These are phyloP conservation scores for Botrytis fragariae DNA, from an alignment of 2,329 filamentous ascomycete genomes.

Conservation along the genomic window DNA sequence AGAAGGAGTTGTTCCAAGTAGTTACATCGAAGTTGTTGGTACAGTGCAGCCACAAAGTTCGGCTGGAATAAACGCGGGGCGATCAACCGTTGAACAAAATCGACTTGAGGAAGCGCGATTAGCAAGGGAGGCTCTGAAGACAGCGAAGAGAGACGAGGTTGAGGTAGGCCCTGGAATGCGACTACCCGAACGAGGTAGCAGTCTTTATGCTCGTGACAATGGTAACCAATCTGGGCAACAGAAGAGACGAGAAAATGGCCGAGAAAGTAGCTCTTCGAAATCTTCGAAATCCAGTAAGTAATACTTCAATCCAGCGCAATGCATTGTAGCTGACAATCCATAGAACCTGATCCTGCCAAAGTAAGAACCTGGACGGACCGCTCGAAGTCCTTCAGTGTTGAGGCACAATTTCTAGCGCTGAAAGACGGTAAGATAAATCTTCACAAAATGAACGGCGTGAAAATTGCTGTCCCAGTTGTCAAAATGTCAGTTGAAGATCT, in stretches of 20 bases:
- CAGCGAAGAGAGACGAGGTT: conserved; percentile 55
- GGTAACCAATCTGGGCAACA: conserved; percentile 68
- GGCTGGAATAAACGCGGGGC: conserved; percentile 56
- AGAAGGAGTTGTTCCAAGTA: conserved; percentile 94
- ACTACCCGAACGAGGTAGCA: conserved; percentile 77
- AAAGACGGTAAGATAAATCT: conserved; percentile 96
- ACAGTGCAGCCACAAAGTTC: conserved; percentile 51
- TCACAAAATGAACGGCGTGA: conserved; percentile 96
- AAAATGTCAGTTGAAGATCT: conserved; percentile 97
- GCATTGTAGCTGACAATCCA: conserved; percentile 25
- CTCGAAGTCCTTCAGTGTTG: conserved; percentile 93
- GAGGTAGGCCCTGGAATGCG: conserved; percentile 76
- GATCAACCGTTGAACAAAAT: conserved; percentile 74
- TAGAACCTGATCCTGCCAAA: conserved; percentile 80
- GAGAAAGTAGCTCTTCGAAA: conserved; percentile 54
- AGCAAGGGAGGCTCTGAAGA: conserved; percentile 74
- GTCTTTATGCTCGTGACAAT: conserved; percentile 65
- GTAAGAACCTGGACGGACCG: conserved; percentile 93
- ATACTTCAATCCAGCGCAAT: conserved; percentile 27
- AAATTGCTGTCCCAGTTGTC: conserved; percentile 90
- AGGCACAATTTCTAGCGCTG: conserved; percentile 91
- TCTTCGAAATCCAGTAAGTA: conserved; percentile 68
- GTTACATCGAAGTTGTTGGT: conserved; percentile 87
- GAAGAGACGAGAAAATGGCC: conserved; percentile 69
- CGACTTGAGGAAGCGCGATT: conserved; percentile 77